Evolutionary conservation across 2,329 filamentous ascomycete species (phyloP).

Genomic region (Westerdykella aurantiaca): DNA sequence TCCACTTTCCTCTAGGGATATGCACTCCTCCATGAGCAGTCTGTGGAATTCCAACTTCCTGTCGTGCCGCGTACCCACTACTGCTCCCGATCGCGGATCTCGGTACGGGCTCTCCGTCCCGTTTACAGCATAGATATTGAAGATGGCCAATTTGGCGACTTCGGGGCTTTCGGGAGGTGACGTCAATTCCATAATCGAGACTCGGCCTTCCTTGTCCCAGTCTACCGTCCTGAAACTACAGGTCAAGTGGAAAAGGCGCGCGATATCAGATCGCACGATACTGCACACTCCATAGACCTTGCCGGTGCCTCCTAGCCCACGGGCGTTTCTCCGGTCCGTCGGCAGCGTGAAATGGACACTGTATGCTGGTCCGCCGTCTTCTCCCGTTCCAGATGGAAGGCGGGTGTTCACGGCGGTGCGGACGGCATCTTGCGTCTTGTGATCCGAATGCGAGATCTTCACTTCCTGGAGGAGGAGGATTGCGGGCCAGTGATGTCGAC

Average conservation of each 20-base stretch:
- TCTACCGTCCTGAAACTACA: conserved; percentile 36
- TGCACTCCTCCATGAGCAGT: conserved; percentile 43
- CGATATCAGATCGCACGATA: conserved; percentile 44
- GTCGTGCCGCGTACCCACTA: conserved; percentile 46
- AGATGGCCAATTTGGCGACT: conserved; percentile 35
- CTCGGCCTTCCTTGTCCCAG: conserved; percentile 51
- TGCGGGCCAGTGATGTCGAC: conserved; percentile 41
- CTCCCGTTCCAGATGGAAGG: neutral
- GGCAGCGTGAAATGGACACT: conserved; percentile 45
- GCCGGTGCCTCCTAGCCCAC: conserved; percentile 41
- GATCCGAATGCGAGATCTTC: conserved; percentile 42
- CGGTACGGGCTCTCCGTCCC: conserved; percentile 47
- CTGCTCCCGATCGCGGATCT: conserved; percentile 39
- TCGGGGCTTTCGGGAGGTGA: neutral
- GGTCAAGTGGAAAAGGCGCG: conserved; percentile 11
- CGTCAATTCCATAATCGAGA: conserved; percentile 43
- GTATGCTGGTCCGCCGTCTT: conserved; percentile 35
- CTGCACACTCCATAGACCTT: conserved; percentile 51
- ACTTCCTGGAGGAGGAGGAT: conserved; percentile 48
- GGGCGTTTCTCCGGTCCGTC: conserved; percentile 46
- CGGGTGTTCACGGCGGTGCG: conserved; percentile 31
- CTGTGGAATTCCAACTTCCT: conserved; percentile 47
- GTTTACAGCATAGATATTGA: conserved; percentile 52
- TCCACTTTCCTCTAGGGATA: conserved; percentile 37
- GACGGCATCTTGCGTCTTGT: conserved; percentile 37